A percentile compares a stretch with the other conserved stretches of the same genome.
Conservation (phyloP, 257 asterid species). For the Echites panduratus region DNA sequence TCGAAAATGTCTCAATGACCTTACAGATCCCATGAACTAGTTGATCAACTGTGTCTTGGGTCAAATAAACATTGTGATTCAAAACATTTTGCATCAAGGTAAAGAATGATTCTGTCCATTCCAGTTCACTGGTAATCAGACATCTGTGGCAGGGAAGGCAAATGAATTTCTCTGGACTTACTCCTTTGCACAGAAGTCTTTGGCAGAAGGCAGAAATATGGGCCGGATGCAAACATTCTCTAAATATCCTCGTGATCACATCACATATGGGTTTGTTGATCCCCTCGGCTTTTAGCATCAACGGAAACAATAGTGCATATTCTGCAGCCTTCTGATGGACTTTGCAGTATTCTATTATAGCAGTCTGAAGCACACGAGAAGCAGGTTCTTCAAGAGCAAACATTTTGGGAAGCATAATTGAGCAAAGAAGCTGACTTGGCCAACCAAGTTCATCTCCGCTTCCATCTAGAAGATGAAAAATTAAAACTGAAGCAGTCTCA, state of each 20-base stretch:
- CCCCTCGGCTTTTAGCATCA: constrained; percentile 49
- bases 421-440: constrained; percentile 59
- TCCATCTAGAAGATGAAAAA: constrained; percentile 36
- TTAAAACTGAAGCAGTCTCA: constrained; percentile 52
- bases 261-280: constrained; percentile 52
- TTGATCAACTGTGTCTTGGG: constrained; percentile 34
- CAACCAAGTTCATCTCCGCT: constrained; percentile 41
- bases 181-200: constrained; percentile 37
- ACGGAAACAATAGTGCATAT: constrained; percentile 52
- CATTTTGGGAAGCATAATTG: constrained; percentile 63
- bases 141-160: constrained; percentile 56
- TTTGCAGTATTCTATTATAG: constrained; percentile 52
- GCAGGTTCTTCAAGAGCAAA: constrained; percentile 43
- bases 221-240: constrained; percentile 60
- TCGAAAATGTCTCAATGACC: constrained; percentile 36
- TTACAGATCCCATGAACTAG: constrained; percentile 42
- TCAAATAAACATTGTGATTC: constrained; percentile 31
- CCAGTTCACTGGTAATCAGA: constrained; percentile 36
- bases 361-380: constrained; percentile 45
- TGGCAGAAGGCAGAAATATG: constrained; percentile 65
- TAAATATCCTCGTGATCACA: constrained; percentile 48
- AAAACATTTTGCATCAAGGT: constrained; percentile 39
- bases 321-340: constrained; percentile 62
- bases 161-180: constrained; percentile 27
- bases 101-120: constrained; percentile 65